Evolutionary conservation across 495 filamentous ascomycete species (phyloP).

Genomic region (Penicillium coprophilum): DNA sequence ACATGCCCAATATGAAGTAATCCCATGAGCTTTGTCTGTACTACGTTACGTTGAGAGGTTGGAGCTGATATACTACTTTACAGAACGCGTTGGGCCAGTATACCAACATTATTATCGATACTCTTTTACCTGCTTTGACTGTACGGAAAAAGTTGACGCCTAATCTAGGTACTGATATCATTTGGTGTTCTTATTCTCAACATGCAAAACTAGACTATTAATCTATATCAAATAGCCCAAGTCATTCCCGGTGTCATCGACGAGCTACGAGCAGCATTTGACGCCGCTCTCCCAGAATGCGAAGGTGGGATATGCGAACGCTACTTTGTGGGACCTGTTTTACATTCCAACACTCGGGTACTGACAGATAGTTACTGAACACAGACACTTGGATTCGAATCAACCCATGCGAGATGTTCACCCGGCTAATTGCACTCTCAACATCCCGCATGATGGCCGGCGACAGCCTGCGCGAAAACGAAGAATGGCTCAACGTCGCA

Average conservation of each 20-base stretch:
- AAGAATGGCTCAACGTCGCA: conserved; percentile 55
- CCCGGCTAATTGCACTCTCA: conserved; percentile 51
- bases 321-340: neutral
- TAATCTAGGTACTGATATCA: conserved; percentile 19
- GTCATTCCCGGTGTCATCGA: conserved; percentile 31
- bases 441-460: conserved; percentile 60
- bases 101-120: conserved; percentile 31
- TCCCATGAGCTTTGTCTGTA: neutral
- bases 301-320: conserved; percentile 20
- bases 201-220: neutral
- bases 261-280: conserved; percentile 31
- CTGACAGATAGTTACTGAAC: neutral
- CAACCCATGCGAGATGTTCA: conserved; percentile 29
- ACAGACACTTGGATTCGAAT: conserved; percentile 27
- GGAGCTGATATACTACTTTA: neutral
- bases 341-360: neutral
- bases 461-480: conserved; percentile 47
- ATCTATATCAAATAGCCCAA: conserved; percentile 17
- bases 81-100: conserved; percentile 36
- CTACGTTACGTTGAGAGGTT: conserved; percentile 1
- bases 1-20: conserved; percentile 32
- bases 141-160: conserved; percentile 31
- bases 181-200: neutral
- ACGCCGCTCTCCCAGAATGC: conserved; percentile 25
- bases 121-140: conserved; percentile 25